Percentiles rank a stretch among this genome's conserved stretches.
Conservation (phyloP, 768 basidiomycete genomes). For the Lentinula detonsa region DNA sequence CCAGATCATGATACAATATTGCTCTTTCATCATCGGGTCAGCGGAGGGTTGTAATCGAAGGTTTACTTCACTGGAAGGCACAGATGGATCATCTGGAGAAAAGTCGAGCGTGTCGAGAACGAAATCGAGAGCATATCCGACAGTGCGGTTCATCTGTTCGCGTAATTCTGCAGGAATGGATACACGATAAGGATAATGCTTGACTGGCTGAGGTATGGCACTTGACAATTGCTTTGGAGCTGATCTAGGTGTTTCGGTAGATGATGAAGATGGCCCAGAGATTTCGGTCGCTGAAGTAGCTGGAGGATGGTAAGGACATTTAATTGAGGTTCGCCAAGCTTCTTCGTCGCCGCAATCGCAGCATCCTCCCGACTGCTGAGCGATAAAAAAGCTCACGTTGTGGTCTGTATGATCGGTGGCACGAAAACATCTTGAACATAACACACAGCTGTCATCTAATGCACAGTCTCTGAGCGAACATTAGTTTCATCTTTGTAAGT, state of each 20-base stretch:
- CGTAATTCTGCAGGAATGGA: conserved; percentile 59
- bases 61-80: conserved; percentile 61
- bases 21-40: conserved; percentile 75
- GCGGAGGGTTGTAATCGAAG: conserved; percentile 69
- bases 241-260: conserved; percentile 34
- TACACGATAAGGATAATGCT: conserved; percentile 51
- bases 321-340: conserved; percentile 68
- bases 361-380: conserved; percentile 86
- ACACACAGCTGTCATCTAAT: conserved; percentile 81
- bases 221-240: conserved; percentile 34
- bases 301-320: conserved; percentile 75
- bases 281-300: conserved; percentile 20
- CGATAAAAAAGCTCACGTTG: conserved; percentile 90
- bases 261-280: conserved; percentile 5
- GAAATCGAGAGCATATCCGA: conserved; percentile 78
- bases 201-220: conserved; percentile 51
- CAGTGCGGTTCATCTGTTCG: conserved; percentile 67
- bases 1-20: conserved; percentile 84
- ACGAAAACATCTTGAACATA: conserved; percentile 88
- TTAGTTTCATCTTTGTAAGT: neutral
- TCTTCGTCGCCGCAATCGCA: conserved; percentile 94
- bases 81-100: conserved; percentile 73
- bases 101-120: conserved; percentile 77
- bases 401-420: conserved; percentile 82
- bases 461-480: conserved; percentile 71